Percentiles rank a stretch among this genome's conserved stretches.
Evolutionary conservation across 1,284 basidiomycete species (phyloP).

Genomic region (Fomes fomentarius): DNA sequence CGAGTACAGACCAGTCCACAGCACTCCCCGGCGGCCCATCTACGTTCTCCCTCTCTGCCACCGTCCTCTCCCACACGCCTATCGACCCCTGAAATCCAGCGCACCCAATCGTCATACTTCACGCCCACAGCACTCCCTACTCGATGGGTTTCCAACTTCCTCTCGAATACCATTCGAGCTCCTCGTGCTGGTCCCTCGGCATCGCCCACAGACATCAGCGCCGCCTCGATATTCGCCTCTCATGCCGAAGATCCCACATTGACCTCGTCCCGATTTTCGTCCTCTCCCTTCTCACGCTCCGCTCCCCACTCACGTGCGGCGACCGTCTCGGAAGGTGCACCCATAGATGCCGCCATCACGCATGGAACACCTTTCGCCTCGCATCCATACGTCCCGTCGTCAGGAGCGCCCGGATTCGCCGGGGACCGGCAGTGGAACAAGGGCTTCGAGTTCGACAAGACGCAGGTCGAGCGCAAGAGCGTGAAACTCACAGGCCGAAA

Average conservation of each 20-base stretch:
- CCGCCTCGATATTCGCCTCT: constrained; percentile 29
- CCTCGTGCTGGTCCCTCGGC: constrained; percentile 9
- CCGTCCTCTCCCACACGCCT: constrained; percentile 32
- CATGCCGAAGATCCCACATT: constrained; percentile 41
- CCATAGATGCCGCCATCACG: constrained; percentile 34
- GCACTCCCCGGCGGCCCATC: constrained; percentile 22
- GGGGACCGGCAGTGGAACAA: constrained; percentile 46
- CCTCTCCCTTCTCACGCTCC: constrained; percentile 14
- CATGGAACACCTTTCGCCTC: constrained; percentile 62
- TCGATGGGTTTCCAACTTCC: constrained; percentile 42
- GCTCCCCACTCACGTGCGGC: constrained; percentile 19
- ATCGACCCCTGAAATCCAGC: constrained; percentile 34
- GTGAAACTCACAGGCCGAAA: constrained; percentile 46
- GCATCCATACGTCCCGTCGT: constrained; percentile 61
- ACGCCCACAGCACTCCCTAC: constrained; percentile 38
- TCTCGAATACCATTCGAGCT: constrained; percentile 42
- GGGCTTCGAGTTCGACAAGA: constrained; percentile 38
- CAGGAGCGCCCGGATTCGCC: constrained; percentile 79
- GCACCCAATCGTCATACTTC: constrained; percentile 40
- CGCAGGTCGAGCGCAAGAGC: constrained; percentile 38
- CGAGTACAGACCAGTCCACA: constrained; percentile 11
- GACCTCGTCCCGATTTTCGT: constrained; percentile 18
- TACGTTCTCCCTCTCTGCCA: constrained; percentile 37
- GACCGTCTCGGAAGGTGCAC: constrained; percentile 8
- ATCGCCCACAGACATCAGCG: constrained; percentile 28